Percentiles rank a stretch among this genome's conserved stretches.
These are phyloP conservation scores for Pythium angustatum DNA, from an alignment of 352 stramenopile species.

Conservation along the genomic window DNA sequence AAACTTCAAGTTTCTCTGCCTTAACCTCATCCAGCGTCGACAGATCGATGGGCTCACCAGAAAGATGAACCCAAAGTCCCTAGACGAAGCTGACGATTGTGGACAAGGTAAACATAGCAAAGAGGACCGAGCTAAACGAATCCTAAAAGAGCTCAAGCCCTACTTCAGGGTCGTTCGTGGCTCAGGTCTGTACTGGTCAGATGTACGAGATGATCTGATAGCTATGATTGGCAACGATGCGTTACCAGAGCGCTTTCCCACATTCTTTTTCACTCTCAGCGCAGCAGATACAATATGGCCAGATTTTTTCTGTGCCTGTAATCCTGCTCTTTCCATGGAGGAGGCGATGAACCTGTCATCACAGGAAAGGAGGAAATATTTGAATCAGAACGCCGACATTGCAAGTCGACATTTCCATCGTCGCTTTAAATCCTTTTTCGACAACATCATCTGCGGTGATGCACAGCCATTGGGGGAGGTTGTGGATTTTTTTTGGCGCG, in stretches of 20 bases:
- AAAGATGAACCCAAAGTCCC: background rate
- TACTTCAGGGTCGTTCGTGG: conserved; percentile 24
- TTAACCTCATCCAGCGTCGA: conserved; percentile 29
- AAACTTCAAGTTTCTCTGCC: conserved; percentile 33
- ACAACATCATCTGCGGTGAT: background rate
- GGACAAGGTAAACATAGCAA: too few relatives aligned
- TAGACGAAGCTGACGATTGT: background rate
- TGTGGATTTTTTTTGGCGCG: conserved; percentile 29
- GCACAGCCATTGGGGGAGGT: conserved; percentile 27
- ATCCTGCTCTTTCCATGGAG: background rate
- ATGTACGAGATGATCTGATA: conserved; percentile 26
- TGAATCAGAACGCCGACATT: conserved; percentile 1
- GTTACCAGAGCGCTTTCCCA: background rate
- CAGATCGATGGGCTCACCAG: conserved; percentile 25
- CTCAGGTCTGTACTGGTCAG: conserved; percentile 23
- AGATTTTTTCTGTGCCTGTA: conserved; percentile 26
- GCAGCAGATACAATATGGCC: conserved; percentile 34
- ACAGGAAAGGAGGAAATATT: background rate
- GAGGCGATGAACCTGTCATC: background rate
- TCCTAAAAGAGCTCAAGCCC: conserved; percentile 24
- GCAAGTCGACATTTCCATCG: conserved; percentile 25
- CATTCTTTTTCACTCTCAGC: conserved; percentile 24
- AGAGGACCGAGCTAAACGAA: too few relatives aligned
- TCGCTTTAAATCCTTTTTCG: conserved; percentile 28
- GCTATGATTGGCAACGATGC: conserved; percentile 8